phyloP scores from a whole-genome alignment of 257 asterid species.

The Ophiorrhiza pumila region DNA sequence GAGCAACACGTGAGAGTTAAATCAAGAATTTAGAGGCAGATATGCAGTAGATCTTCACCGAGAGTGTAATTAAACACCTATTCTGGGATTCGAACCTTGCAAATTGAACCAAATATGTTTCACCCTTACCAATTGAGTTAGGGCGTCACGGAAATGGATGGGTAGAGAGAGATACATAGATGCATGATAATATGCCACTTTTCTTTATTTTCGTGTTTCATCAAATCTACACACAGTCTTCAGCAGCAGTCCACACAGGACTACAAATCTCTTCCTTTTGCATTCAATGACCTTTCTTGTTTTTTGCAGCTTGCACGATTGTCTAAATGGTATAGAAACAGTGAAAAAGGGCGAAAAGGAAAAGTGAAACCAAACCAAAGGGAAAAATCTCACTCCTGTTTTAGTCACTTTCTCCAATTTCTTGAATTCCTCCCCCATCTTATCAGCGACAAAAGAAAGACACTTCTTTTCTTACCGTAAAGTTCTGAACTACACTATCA shows the following conservation, averaged over 20 bases:
- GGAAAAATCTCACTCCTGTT: neutral
- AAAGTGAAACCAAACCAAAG: neutral
- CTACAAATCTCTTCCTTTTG: neutral
- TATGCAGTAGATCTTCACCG: too few relatives aligned
- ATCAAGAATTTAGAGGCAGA: too few relatives aligned
- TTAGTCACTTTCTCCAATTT: slow-evolving; percentile 22
- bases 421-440: slow-evolving; percentile 6
- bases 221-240: neutral
- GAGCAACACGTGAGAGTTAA: too few relatives aligned
- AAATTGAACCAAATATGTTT: too few relatives aligned
- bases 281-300: neutral
- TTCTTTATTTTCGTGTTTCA: too few relatives aligned
- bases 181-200: too few relatives aligned
- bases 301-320: neutral
- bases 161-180: neutral
- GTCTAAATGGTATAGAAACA: neutral
- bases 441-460: neutral
- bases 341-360: neutral
- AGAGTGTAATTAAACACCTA: too few relatives aligned
- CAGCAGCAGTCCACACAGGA: too few relatives aligned
- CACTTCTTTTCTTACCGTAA: neutral
- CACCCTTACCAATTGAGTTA: too few relatives aligned
- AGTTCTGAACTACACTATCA: too few relatives aligned
- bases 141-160: slow-evolving; percentile 6
- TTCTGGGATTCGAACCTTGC: too few relatives aligned